Conservation (phyloP, 768 basidiomycete species). For the Dioszegia hungarica region DNA sequence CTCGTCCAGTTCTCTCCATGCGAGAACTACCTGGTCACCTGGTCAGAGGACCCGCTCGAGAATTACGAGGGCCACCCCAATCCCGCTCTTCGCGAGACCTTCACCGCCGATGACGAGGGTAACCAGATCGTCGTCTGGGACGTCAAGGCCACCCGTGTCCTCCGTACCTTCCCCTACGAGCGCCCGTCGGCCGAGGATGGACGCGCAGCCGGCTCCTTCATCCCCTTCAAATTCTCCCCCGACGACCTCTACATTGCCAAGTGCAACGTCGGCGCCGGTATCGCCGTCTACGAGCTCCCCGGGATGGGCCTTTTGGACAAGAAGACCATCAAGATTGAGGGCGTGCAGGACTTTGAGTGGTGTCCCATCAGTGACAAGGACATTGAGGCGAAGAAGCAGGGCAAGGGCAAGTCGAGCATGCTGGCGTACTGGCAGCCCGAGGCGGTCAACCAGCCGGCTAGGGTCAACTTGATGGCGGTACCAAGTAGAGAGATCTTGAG, state of each 20-base stretch:
- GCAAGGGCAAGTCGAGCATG: conserved; percentile 73
- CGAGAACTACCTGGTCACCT: conserved; percentile 94
- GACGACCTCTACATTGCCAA: conserved; percentile 94
- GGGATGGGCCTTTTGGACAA: conserved; percentile 90
- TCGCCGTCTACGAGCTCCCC: conserved; percentile 93
- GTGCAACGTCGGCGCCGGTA: conserved; percentile 81
- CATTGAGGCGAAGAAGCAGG: conserved; percentile 64
- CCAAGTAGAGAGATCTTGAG: conserved; percentile 77
- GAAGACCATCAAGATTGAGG: conserved; percentile 95
- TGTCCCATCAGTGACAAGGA: conserved; percentile 89
- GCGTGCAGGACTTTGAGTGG: conserved; percentile 98
- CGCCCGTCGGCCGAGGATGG: conserved; percentile 52
- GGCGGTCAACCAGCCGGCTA: conserved; percentile 89
- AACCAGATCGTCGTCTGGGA: conserved; percentile 99
- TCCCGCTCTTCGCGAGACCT: conserved; percentile 52
- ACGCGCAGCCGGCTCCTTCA: conserved; percentile 54
- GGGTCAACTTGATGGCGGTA: conserved; percentile 87
- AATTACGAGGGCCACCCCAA: conserved; percentile 74
- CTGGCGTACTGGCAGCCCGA: conserved; percentile 97
- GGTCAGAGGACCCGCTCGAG: conserved; percentile 89
- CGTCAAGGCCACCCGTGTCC: conserved; percentile 81
- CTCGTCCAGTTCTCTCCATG: conserved; percentile 95
- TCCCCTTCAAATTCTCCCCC: conserved; percentile 97
- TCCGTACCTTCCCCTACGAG: conserved; percentile 76
- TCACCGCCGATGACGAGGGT: conserved; percentile 78